A percentile compares a stretch with the other conserved stretches of the same genome.
These are phyloP conservation scores for Calocybe indica DNA, from an alignment of 768 basidiomycete genomes.

Conservation along the genomic window DNA sequence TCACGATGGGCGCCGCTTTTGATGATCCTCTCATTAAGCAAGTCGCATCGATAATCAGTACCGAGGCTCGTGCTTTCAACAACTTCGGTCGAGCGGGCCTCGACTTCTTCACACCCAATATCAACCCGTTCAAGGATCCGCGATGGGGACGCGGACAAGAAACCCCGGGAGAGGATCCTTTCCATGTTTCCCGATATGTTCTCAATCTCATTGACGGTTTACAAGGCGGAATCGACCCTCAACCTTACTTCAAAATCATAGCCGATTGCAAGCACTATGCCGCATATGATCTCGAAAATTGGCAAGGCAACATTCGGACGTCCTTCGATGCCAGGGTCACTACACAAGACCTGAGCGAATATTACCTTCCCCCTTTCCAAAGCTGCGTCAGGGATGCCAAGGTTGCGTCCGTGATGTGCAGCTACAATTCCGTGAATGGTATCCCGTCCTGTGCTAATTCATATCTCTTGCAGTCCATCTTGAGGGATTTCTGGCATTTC, in stretches of 20 bases:
- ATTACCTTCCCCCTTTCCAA: conserved; percentile 51
- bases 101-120: conserved; percentile 55
- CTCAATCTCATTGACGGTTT: conserved; percentile 47
- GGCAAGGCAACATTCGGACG: conserved; percentile 43
- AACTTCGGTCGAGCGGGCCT: conserved; percentile 46
- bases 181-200: conserved; percentile 46
- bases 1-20: conserved; percentile 48
- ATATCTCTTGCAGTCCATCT: conserved; percentile 44
- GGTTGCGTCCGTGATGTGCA: conserved; percentile 57
- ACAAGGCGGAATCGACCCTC: conserved; percentile 52
- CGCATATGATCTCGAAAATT: conserved; percentile 53
- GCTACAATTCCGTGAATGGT: conserved; percentile 58
- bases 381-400: conserved; percentile 56
- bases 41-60: conserved; percentile 46
- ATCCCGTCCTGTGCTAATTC: conserved; percentile 49
- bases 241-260: conserved; percentile 42
- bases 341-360: conserved; percentile 50
- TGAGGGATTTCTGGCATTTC: conserved; percentile 48
- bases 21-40: conserved; percentile 46
- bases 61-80: conserved; percentile 54
- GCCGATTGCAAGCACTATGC: conserved; percentile 61
- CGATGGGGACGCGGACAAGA: conserved; percentile 61
- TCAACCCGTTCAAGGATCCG: conserved; percentile 55
- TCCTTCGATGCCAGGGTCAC: conserved; percentile 50
- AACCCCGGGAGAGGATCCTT: conserved; percentile 57